Evolutionary conservation across 2,329 filamentous ascomycete species (phyloP).

Genomic region (Pseudonectria foliicola): DNA sequence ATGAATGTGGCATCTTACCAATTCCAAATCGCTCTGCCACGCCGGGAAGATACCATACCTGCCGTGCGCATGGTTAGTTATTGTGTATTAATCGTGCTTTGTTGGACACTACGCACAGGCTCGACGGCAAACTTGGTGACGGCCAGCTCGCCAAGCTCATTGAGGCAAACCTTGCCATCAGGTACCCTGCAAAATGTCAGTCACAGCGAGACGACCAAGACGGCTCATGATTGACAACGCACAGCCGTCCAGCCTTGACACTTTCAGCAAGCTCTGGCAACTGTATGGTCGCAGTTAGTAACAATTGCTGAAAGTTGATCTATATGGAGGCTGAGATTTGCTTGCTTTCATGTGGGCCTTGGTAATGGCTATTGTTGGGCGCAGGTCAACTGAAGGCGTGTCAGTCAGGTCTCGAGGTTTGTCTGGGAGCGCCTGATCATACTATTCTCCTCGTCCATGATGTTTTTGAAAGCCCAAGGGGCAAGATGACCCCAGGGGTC

Average conservation of each 20-base stretch:
- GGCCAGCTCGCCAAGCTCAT: conserved; percentile 75
- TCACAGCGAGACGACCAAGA: conserved; percentile 1
- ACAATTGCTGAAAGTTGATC: background rate
- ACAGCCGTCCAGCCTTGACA: conserved; percentile 70
- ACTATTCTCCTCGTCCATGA: conserved; percentile 68
- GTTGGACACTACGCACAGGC: conserved; percentile 52
- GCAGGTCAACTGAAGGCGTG: conserved; percentile 58
- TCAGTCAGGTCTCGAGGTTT: conserved; percentile 4
- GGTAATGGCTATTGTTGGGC: conserved; percentile 86
- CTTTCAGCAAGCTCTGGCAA: conserved; percentile 91
- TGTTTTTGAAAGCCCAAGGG: conserved; percentile 74
- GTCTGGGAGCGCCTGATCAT: conserved; percentile 7
- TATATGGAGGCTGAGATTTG: background rate
- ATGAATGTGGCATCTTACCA: conserved; percentile 41
- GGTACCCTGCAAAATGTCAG: conserved; percentile 36
- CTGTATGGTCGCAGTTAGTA: conserved; percentile 23
- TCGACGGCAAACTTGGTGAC: conserved; percentile 98
- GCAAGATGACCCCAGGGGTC: conserved; percentile 86
- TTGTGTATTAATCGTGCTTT: background rate
- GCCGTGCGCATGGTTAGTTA: conserved; percentile 2
- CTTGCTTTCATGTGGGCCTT: conserved; percentile 80
- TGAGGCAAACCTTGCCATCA: conserved; percentile 88
- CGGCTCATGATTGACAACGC: conserved; percentile 8
- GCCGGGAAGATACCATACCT: conserved; percentile 75
- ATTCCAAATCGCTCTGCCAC: conserved; percentile 92